phyloP scores from a whole-genome alignment of 1,139 yeast genomes.

The Groenewaldozyma auringiensis region DNA sequence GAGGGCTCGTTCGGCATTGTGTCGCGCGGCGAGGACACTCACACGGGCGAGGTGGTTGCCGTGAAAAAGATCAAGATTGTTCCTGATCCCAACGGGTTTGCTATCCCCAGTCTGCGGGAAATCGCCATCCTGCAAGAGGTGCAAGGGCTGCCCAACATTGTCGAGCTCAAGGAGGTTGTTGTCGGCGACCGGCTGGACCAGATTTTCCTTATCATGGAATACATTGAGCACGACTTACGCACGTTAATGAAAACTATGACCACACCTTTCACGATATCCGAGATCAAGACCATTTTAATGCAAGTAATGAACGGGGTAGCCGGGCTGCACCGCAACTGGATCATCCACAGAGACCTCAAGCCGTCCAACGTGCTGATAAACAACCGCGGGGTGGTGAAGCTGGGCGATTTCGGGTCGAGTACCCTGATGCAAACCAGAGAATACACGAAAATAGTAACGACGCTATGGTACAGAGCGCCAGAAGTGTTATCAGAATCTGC shows the following conservation, averaged over 20 bases:
- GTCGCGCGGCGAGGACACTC: slow-evolving; percentile 43
- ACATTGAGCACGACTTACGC: slow-evolving; percentile 28
- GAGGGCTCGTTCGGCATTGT: slow-evolving; percentile 44
- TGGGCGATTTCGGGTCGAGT: slow-evolving; percentile 53
- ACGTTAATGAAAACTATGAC: slow-evolving; percentile 18
- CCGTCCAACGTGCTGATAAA: slow-evolving; percentile 57
- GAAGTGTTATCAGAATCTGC: slow-evolving; percentile 74
- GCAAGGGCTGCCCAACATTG: slow-evolving; percentile 49
- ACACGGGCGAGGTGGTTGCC: slow-evolving; percentile 50
- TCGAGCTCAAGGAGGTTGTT: slow-evolving; percentile 64
- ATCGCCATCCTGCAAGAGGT: slow-evolving; percentile 60
- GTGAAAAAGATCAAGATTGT: slow-evolving; percentile 47
- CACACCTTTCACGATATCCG: slow-evolving; percentile 25
- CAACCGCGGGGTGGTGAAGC: slow-evolving; percentile 43
- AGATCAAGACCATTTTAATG: slow-evolving; percentile 26
- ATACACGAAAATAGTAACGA: slow-evolving; percentile 24
- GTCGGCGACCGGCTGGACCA: slow-evolving; percentile 27
- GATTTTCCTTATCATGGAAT: slow-evolving; percentile 29
- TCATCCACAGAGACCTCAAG: slow-evolving; percentile 59
- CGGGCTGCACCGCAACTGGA: slow-evolving; percentile 45
- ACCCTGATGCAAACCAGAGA: slow-evolving; percentile 10
- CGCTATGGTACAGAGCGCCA: slow-evolving; percentile 90
- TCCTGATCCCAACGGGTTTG: slow-evolving; percentile 57
- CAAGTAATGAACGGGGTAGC: slow-evolving; percentile 26
- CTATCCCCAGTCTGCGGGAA: slow-evolving; percentile 80